Evolutionary conservation across 148 eudicot genomes (phyloP).

Genomic region (Silene latifolia): DNA sequence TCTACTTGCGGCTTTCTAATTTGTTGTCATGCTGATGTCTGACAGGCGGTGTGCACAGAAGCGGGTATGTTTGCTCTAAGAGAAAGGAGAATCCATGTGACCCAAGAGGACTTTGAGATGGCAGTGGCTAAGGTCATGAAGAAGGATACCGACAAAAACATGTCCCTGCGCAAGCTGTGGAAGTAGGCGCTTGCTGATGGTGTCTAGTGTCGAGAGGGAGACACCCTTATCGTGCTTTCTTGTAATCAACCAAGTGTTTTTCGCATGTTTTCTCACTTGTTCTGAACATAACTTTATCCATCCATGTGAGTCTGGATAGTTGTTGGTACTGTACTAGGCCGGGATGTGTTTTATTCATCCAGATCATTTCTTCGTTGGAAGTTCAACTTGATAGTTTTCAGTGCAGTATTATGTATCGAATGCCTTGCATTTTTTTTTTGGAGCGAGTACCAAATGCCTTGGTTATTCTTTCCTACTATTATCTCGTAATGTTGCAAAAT

Average conservation of each 20-base stretch:
- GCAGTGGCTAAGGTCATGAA: slow-evolving; percentile 59
- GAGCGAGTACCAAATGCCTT: no score
- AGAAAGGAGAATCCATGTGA: slow-evolving; percentile 52
- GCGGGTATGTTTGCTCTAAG: slow-evolving; percentile 60
- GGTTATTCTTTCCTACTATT: no score
- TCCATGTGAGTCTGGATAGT: neutral
- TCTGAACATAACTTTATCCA: neutral
- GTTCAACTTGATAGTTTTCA: neutral
- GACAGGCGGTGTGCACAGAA: slow-evolving; percentile 41
- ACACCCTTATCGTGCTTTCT: neutral
- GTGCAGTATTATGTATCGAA: neutral
- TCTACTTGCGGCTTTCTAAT: neutral
- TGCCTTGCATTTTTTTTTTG: neutral
- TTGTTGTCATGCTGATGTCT: neutral
- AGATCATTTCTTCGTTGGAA: neutral
- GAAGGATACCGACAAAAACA: slow-evolving; percentile 50
- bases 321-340: neutral
- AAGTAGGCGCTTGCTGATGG: slow-evolving; percentile 22
- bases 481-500: no score
- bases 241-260: neutral
- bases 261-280: neutral
- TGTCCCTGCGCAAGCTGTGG: slow-evolving; percentile 50
- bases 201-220: neutral
- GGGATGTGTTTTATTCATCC: neutral
- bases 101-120: slow-evolving; percentile 57